Base-by-base conservation (phyloP, 768 basidiomycete species). In the Lanmaoa rubissima region DNA sequence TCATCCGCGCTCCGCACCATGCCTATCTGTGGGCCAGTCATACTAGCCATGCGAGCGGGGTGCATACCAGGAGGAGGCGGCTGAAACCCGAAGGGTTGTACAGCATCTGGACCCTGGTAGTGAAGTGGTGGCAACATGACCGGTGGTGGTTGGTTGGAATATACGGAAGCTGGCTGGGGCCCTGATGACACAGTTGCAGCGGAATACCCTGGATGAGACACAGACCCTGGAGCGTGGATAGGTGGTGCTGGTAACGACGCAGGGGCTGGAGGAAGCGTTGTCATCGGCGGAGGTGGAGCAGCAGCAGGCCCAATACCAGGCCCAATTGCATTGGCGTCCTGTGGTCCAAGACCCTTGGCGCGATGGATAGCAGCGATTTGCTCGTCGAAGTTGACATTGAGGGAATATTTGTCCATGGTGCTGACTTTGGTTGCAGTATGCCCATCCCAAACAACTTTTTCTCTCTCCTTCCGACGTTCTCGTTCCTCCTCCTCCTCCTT, bases 371-470 rank as follows among this genome's bases (percentile, higher is more conserved):
- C 93, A 43, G 92, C 92, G 70, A 99, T 99, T 71, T 99, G 97
- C 68, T 98, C 94, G 75, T 98, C 94, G 70, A 98, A 87, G 70
- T 94, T 95, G 78, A 92, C 94, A 60, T 89, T 88, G 16, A 85
- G 87, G 48, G 94, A 94, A 78, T 88, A 99, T 68, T 93, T 93
- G 80, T 94, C 91, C 67, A 94, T 78, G 1, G 94, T 97, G 62
- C 85, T 86, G 48, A 88, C 88, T 75, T 95, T 98, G 43, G 93
- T 90, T 43, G 93, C 90, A 2, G 95, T 95, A 73, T 98, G 95
- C 65, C 97, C 97, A 74, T 98, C 97, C 97, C 97, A 99, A 48
- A 98, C 92, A 62, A 92, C 90, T 70, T 91, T 94, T 74, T 98
- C 97, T 70, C 87, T 84, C 71, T 96, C 95, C 69, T 85, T 89